phyloP scores from a whole-genome alignment of 129 eudicot species.

The Lactuca saligna region DNA sequence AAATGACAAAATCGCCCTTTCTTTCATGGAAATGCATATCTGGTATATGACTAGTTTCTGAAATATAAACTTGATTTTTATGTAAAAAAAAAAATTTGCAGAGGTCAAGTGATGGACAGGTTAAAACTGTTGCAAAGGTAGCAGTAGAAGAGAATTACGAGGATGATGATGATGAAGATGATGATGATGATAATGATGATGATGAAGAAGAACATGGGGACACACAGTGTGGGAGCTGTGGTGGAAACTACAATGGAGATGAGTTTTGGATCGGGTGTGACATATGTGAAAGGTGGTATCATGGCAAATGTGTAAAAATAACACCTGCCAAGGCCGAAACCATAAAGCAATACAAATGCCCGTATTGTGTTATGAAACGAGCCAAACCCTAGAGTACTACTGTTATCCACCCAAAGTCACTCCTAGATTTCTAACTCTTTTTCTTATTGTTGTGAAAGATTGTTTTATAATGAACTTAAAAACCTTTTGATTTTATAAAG shows the following conservation, averaged over 20 bases:
- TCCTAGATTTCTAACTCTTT: neutral
- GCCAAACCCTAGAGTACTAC: slow-evolving; percentile 5
- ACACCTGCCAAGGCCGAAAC: slow-evolving; percentile 87
- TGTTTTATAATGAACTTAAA: neutral
- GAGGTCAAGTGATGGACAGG: slow-evolving; percentile 79
- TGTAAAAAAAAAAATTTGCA: slow-evolving; percentile 24
- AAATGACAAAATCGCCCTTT: too few relatives aligned
- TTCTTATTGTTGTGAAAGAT: slow-evolving; percentile 25
- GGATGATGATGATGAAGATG: slow-evolving; percentile 57
- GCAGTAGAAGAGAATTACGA: slow-evolving; percentile 59
- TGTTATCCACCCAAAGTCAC: neutral
- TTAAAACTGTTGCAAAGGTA: slow-evolving; percentile 52
- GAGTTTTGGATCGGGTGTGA: slow-evolving; percentile 95
- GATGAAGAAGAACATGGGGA: slow-evolving; percentile 75
- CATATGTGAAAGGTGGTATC: slow-evolving; percentile 81
- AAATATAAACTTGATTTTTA: neutral
- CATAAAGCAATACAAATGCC: slow-evolving; percentile 85
- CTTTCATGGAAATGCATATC: too few relatives aligned
- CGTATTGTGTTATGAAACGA: slow-evolving; percentile 41
- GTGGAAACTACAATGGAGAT: slow-evolving; percentile 61
- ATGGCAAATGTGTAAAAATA: slow-evolving; percentile 89
- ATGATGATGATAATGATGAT: slow-evolving; percentile 48
- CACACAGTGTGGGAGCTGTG: slow-evolving; percentile 77
- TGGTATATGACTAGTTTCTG: neutral
- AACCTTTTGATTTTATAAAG: neutral